A percentile compares a stretch with the other conserved stretches of the same genome.
These are phyloP conservation scores for Acer saccharum DNA, from an alignment of 345 rosid species.

Conservation along the genomic window DNA sequence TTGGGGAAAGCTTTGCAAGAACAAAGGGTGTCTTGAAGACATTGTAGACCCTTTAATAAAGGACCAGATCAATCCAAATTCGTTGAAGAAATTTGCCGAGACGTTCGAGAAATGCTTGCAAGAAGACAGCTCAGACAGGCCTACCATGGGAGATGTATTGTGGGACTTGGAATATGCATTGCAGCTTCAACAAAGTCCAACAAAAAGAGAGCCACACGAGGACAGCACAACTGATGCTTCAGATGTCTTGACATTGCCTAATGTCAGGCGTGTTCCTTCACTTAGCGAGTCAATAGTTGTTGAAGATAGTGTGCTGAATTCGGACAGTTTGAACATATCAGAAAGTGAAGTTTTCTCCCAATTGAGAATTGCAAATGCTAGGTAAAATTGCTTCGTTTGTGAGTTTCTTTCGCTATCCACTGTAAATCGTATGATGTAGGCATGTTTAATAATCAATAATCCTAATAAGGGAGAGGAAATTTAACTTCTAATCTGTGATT, in stretches of 20 bases:
- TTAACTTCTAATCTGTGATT: too few relatives aligned
- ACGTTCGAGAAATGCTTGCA: conserved; percentile 61
- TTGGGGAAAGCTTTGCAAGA: conserved; percentile 40
- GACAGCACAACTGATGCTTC: conserved; percentile 34
- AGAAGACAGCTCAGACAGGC: conserved; percentile 50
- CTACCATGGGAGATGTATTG: conserved; percentile 57
- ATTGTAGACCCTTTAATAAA: conserved; percentile 45
- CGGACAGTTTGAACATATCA: conserved; percentile 3
- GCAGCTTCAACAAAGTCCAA: conserved; percentile 39
- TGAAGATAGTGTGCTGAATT: conserved; percentile 18
- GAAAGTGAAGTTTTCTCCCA: conserved; percentile 35
- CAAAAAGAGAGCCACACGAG: conserved; percentile 24
- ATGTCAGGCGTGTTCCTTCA: conserved; percentile 37
- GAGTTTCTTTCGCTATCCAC: not conserved
- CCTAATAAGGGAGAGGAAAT: too few relatives aligned
- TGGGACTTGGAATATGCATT: conserved; percentile 61
- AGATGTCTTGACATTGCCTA: conserved; percentile 10
- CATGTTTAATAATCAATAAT: too few relatives aligned
- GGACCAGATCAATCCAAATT: conserved; percentile 39
- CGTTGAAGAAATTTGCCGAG: conserved; percentile 51
- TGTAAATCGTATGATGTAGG: not conserved
- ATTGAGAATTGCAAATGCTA: conserved; percentile 27
- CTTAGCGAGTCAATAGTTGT: conserved; percentile 2
- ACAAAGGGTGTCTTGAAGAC: conserved; percentile 38
- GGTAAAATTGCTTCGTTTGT: conserved; percentile 19